phyloP scores from a whole-genome alignment of 1,284 basidiomycete species.

The Papiliotrema laurentii region DNA sequence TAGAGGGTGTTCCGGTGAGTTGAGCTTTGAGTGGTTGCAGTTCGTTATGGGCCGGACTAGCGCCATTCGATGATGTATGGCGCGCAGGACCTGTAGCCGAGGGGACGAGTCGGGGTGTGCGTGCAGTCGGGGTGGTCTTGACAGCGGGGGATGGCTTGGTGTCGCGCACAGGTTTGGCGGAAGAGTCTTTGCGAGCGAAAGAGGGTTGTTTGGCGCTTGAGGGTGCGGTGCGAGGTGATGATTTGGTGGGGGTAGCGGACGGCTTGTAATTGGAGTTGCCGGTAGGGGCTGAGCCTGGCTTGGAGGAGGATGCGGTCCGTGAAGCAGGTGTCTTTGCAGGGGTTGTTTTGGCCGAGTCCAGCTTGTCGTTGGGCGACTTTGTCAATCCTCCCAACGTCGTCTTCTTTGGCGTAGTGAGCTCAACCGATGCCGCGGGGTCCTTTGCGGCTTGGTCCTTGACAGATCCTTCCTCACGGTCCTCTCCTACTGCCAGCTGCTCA shows the following conservation, averaged over 20 bases:
- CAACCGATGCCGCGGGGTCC: too few relatives aligned
- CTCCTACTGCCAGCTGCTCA: conserved; percentile 8
- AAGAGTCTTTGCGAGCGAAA: not conserved
- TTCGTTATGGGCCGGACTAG: not conserved
- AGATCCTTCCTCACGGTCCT: not conserved
- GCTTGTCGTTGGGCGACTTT: too few relatives aligned
- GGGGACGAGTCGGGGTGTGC: conserved; percentile 13
- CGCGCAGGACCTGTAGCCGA: conserved; percentile 17
- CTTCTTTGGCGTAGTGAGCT: too few relatives aligned
- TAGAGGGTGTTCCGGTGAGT: conserved; percentile 29
- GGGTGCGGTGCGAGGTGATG: too few relatives aligned
- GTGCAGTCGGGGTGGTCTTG: not conserved
- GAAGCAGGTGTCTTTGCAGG: not conserved
- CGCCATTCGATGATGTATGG: not conserved
- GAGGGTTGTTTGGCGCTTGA: not conserved
- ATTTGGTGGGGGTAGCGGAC: too few relatives aligned
- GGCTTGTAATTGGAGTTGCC: not conserved
- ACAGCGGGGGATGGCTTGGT: not conserved
- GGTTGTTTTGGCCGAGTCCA: not conserved
- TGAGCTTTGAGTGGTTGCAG: conserved; percentile 26
- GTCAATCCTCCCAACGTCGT: too few relatives aligned
- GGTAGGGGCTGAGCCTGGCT: not conserved
- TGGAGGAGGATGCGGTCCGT: not conserved
- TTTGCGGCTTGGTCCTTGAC: too few relatives aligned
- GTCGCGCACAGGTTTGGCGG: not conserved